Base-by-base conservation (phyloP, 2,329 filamentous ascomycete genomes). In the Stachybotrys elegans region DNA sequence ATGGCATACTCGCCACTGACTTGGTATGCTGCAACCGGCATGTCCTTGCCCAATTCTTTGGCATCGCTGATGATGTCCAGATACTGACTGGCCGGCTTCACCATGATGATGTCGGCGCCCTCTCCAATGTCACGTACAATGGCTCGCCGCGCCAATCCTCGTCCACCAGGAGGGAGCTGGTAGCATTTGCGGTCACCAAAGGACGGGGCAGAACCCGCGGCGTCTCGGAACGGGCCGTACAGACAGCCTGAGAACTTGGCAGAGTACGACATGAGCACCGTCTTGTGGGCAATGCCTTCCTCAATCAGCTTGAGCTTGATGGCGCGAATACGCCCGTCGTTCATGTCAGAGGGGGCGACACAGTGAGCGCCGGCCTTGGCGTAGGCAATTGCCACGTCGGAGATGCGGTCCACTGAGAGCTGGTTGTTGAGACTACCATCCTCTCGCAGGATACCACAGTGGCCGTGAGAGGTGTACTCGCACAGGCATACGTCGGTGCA, bases 221-320 rank as follows among this genome's bases (percentile, higher is more conserved):
- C 93, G 61, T 98, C 93, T 49, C 93, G 86, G 79, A 98, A 98
- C 12, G 93, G 93, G 0, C 93, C 93, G 68, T 98, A 98, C 9
- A 97, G 72, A 63, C 91, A 97, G 37, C 93, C 93, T 19, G 88
- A 92, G 70, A 98, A 98, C 66, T 98, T 98, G 59, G 93, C 93
- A 13, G 90, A 90, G 69, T 98, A 98, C 5, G 90, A 95, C 93
- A 98, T 97, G 48, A 98, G 77, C 43, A 95, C 79, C 12, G 92
- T 86, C 62, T 86, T 84, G 71, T 98, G 93, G 6, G 91, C 86
- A 55, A 97, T 87, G 43, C 92, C 92, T 46, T 90, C 84, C 66
- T 97, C 92, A 46, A 97, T 97, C 50, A 98, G 75, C 73, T 96
- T 97, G 43, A 96, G 79, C 76, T 98, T 98, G 67, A 98, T 98